phyloP scores from a whole-genome alignment of 1,139 yeast genomes.

The Pichia norvegensis region DNA sequence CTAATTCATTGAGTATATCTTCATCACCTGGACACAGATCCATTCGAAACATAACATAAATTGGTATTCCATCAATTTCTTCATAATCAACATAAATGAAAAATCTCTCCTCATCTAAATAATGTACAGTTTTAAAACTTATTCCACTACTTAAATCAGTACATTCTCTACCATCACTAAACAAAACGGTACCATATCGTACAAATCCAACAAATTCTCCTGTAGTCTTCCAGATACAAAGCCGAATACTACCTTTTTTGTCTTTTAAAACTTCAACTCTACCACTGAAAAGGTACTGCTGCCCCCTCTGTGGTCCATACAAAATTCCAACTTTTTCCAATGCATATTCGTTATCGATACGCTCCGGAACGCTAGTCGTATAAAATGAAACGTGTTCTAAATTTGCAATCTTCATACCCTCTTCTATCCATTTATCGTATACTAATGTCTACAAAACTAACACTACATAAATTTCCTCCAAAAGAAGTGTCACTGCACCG shows the following conservation, averaged over 20 bases:
- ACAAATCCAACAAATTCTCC: conserved; percentile 19
- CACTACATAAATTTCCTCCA: no score
- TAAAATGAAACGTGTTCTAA: conserved; percentile 7
- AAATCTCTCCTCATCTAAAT: conserved; percentile 16
- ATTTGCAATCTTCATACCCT: conserved; percentile 2
- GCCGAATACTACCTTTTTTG: conserved; percentile 1
- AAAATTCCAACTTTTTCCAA: conserved; percentile 6
- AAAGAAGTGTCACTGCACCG: no score
- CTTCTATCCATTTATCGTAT: no score
- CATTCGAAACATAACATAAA: conserved; percentile 23
- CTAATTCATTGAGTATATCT: neutral
- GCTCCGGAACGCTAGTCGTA: conserved; percentile 4
- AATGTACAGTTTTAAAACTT: conserved; percentile 5
- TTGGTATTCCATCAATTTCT: conserved; percentile 4
- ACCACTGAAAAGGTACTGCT: conserved; percentile 19
- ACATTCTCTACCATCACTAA: conserved; percentile 2
- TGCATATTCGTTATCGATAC: neutral
- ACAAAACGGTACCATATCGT: conserved; percentile 15
- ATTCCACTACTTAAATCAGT: neutral
- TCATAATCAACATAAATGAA: conserved; percentile 22
- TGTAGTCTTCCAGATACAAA: conserved; percentile 5
- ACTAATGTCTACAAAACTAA: no score
- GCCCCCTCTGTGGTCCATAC: conserved; percentile 3
- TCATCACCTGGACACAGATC: conserved; percentile 30
- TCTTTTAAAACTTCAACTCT: conserved; percentile 18